A percentile compares a stretch with the other conserved stretches of the same genome.
Conservation (phyloP, 75 land plant genomes). For the Pseudotsuga menziesii region DNA sequence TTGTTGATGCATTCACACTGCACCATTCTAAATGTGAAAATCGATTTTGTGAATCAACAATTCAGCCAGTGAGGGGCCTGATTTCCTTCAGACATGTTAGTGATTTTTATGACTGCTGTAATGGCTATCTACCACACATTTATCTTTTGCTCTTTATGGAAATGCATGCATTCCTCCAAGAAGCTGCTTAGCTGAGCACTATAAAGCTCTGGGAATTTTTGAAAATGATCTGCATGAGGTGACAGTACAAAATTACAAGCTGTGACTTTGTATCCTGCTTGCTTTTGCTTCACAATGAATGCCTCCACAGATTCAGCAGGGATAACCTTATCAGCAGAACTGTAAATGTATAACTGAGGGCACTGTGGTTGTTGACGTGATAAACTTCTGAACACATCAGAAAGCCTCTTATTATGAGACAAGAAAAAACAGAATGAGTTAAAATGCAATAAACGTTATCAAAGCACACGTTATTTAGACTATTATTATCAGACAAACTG, state of each 20-base stretch:
- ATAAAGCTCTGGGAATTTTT: conserved; percentile 75
- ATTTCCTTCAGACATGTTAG: no score
- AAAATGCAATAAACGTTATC: no score
- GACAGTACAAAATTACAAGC: conserved; percentile 83
- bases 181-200: conserved; percentile 73
- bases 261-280: conserved; percentile 79
- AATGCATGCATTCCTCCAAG: conserved; percentile 21
- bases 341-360: conserved; percentile 94
- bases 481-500: not conserved
- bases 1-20: no score
- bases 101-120: no score
- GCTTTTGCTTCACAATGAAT: conserved; percentile 78
- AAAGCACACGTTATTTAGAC: not conserved
- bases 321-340: conserved; percentile 91
- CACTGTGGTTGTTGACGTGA: conserved; percentile 77
- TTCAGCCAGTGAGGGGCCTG: no score
- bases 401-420: conserved; percentile 52
- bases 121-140: no score
- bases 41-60: no score
- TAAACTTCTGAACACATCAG: conserved; percentile 62
- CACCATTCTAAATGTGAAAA: no score
- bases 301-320: conserved; percentile 89
- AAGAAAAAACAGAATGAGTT: not conserved
- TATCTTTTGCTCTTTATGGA: no score
- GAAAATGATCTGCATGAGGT: conserved; percentile 98